Conservation (phyloP, 2,329 filamentous ascomycete genomes). For the Hypomyces perniciosus region DNA sequence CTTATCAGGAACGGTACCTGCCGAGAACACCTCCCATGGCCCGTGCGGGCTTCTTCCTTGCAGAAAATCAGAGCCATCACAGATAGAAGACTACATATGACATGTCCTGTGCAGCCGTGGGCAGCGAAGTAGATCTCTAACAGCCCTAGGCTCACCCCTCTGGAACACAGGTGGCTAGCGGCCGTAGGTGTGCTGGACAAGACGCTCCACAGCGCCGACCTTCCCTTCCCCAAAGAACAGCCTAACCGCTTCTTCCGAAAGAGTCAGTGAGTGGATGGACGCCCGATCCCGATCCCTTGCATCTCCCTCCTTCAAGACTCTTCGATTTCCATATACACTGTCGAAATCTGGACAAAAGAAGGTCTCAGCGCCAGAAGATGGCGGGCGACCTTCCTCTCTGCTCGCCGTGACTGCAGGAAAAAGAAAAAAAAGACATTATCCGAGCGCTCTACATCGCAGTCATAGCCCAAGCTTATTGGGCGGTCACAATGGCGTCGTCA, state of each 20-base stretch:
- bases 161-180: not conserved
- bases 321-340: slow-evolving; percentile 2
- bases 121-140: slow-evolving; percentile 4
- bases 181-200: too few relatives aligned
- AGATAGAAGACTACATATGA: slow-evolving; percentile 3
- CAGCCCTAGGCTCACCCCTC: slow-evolving; percentile 5
- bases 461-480: not conserved
- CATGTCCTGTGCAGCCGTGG: not conserved
- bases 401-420: slow-evolving; percentile 8
- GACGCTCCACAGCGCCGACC: not conserved
- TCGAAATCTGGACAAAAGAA: not conserved
- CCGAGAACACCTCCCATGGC: slow-evolving; percentile 4
- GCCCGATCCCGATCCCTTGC: not conserved
- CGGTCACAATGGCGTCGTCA: slow-evolving; percentile 14
- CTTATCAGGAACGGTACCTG: slow-evolving; percentile 11
- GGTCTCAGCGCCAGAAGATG: slow-evolving; percentile 5
- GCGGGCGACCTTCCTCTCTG: slow-evolving; percentile 6
- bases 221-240: slow-evolving; percentile 1
- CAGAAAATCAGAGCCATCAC: not conserved
- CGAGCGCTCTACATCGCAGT: not conserved
- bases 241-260: slow-evolving; percentile 13
- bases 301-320: slow-evolving; percentile 2
- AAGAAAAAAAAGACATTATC: slow-evolving; percentile 1
- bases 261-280: not conserved
- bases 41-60: slow-evolving; percentile 4